Evolutionary conservation across 1,284 basidiomycete species (phyloP), one percentile per base, ranked within the genome.

Genomic region (Ustilago esculenta): DNA sequence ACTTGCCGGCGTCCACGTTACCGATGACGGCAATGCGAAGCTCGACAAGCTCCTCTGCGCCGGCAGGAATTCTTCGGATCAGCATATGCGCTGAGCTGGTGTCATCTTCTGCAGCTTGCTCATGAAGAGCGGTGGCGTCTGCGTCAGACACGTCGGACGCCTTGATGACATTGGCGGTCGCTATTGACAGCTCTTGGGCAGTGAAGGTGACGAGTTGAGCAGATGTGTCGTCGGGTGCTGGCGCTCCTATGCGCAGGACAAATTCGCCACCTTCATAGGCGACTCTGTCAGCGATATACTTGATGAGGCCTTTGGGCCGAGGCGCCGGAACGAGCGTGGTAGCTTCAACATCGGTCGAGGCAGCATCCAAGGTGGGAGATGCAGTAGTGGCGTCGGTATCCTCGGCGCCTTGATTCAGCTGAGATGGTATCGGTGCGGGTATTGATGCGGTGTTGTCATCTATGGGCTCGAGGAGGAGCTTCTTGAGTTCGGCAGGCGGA

Each of bases 1-100:
- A 92, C 83, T 98, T 98, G 2, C 95, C 95, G 30, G 92, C 85
- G 72, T 87, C 86, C 35, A 87, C 86, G 71, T 98, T 98, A 2
- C 95, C 95, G 9, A 97, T 92, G 2, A 96, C 93, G 0, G 94
- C 94, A 68, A 94, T 92, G 21, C 95, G 88, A 2, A 97, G 92
- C 83, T 98, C 95, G 41, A 80, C 60, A 3, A 84, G 70, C 54
- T 84, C 82, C 44, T 82, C 76, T 1, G 80, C 83, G 6, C 70
- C 50, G 6, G 68, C 66, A 7, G 74, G 74, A 47, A 74, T 74
- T 40, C 68, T 59, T 23, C 74, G 61, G 6, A 76, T 61, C 40
- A 74, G 64, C 5, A 72, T 34, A 44, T 65, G 68, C 1, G 74
- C 68, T 9, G 58, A 55, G 14, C 49, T 58, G 41, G 34, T 45